phyloP scores from a whole-genome alignment of 495 filamentous ascomycete species.

The Aspergillus olivimuriae region DNA sequence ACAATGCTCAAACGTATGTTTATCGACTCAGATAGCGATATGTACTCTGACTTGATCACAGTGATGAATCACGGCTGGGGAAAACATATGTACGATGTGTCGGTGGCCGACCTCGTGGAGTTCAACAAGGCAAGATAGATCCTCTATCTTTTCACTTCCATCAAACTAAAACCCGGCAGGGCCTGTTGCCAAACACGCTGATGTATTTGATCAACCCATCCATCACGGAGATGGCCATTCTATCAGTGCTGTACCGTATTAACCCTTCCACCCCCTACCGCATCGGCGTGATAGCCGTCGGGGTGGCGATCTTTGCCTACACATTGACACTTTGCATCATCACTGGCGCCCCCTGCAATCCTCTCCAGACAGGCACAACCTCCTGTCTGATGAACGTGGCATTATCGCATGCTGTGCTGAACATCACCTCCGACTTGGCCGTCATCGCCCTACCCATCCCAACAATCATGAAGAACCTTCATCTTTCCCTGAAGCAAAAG shows the following conservation, averaged over 20 bases:
- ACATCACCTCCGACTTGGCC: conserved; percentile 14
- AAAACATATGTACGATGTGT: conserved; percentile 17
- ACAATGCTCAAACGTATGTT: conserved; percentile 11
- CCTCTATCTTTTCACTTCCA: too few relatives aligned
- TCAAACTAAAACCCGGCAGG: too few relatives aligned
- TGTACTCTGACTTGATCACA: conserved; percentile 1
- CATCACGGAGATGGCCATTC: conserved; percentile 13
- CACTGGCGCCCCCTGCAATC: conserved; percentile 16
- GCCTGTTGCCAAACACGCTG: conserved; percentile 9
- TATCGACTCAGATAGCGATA: not conserved
- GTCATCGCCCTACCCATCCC: conserved; percentile 14
- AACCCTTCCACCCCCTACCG: conserved; percentile 11
- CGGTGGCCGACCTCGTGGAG: conserved; percentile 10
- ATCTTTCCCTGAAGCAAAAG: conserved; percentile 15
- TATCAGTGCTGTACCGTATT: conserved; percentile 15
- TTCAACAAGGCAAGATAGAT: conserved; percentile 2
- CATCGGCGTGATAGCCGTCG: conserved; percentile 5
- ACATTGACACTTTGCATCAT: conserved; percentile 15
- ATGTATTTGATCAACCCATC: conserved; percentile 10
- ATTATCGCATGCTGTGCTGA: conserved; percentile 8
- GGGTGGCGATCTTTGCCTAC: conserved; percentile 12
- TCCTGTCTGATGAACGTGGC: conserved; percentile 17
- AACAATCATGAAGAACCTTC: conserved; percentile 12
- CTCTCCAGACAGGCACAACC: conserved; percentile 12
- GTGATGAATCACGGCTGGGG: conserved; percentile 17